Conservation (phyloP, 1,139 yeast species). For the Zhuliangozyma parablackwelliae region DNA sequence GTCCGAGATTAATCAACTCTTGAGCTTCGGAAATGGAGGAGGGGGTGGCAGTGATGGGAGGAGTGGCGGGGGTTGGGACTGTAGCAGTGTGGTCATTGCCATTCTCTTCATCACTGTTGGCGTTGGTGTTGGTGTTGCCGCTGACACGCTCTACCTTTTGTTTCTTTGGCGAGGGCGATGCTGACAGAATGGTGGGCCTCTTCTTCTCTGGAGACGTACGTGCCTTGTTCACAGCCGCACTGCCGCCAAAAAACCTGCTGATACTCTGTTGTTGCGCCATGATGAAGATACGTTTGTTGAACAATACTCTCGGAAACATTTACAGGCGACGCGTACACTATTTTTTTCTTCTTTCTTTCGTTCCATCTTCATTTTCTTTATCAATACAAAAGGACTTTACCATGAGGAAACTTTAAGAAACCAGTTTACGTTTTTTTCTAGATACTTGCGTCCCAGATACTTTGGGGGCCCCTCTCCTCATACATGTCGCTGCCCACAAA, state of each 20-base stretch:
- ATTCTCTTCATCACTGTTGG: too few species aligned
- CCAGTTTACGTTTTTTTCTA: not conserved
- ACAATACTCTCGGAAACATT: not conserved
- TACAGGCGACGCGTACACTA: not conserved
- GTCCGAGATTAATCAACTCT: slow-evolving; percentile 18
- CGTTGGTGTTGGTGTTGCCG: too few species aligned
- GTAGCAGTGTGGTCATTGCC: not conserved
- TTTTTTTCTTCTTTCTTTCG: too few species aligned
- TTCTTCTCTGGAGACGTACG: slow-evolving; percentile 1
- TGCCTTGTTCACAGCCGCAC: slow-evolving; percentile 1
- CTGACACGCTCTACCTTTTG: too few species aligned
- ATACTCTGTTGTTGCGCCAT: slow-evolving; percentile 39
- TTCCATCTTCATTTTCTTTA: too few species aligned
- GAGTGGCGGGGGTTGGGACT: not conserved
- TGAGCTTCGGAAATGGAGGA: slow-evolving; percentile 16
- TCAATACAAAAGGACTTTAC: too few species aligned
- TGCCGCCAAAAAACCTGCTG: slow-evolving; percentile 30
- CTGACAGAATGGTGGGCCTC: not conserved
- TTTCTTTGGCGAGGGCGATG: slow-evolving; percentile 1
- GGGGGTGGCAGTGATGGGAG: not conserved
- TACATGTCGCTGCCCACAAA: slow-evolving; percentile 71
- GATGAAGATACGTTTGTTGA: not conserved
- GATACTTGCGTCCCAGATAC: slow-evolving; percentile 49
- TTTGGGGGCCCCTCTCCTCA: slow-evolving; percentile 75
- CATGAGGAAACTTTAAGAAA: too few species aligned